Base-by-base conservation (phyloP, 192 early-diverging fungal genomes). In the Coemansia pectinata region DNA sequence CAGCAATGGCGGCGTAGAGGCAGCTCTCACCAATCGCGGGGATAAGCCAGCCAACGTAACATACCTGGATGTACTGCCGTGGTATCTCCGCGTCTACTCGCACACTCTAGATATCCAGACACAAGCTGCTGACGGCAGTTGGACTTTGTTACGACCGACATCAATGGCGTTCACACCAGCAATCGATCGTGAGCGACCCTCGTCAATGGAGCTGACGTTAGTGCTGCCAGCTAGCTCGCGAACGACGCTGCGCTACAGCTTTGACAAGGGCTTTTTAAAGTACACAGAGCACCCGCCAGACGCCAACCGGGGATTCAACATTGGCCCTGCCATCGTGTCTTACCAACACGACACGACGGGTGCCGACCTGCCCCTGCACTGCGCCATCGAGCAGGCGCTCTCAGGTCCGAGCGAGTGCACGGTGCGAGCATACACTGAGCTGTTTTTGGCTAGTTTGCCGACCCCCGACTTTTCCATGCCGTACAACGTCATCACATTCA, bases 381-480 rank as follows among this genome's bases (percentile, higher is more conserved):
- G 59, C 36, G 53, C 52, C 8, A 41, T 41, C 34, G 47, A 69
- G 14, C 53, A 50, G 25, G 65, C 81, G 11, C 53, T 76, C 12
- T 25, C 34, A 2, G 76, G 60, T 12, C 8, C 58, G 3, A 21
- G 25, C 29, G 66, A 62, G 21, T 83, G 76, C 63, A 50, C 71
- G 39, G 81, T 82, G 62, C 76, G 88, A 9, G 73, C 95, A 4
- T 96, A 94, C 69, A 95, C 94, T 0, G 94, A 96, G 72, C 88
- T 89, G 11, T 67, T 97, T n/a, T 83, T 98, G 33, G 87, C 96
- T 48, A 91, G 89, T 62, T 85, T 98, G 55, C 96, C 97, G 1
- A 97, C 96, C 6, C 96, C 97, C 4, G 97, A 99, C 68, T 99
- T 99, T 63, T 93, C 91, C 57, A 99, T 99, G 97, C 96, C 96